Evolutionary conservation across 2,329 filamentous ascomycete genomes (phyloP).

Genomic region (Aspergillus transmontanensis): DNA sequence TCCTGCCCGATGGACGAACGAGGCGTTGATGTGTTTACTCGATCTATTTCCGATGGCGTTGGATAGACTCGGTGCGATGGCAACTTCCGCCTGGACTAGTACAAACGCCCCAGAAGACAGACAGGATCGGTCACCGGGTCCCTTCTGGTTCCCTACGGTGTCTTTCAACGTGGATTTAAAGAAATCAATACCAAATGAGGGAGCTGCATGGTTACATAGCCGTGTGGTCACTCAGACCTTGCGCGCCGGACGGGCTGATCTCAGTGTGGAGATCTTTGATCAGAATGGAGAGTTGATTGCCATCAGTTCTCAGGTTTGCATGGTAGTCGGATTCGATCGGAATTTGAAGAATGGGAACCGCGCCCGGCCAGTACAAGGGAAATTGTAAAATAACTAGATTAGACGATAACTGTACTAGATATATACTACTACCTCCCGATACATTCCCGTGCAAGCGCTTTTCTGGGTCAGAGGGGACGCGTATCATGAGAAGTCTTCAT

Average conservation of each 20-base stretch:
- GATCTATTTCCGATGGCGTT: constrained; percentile 8
- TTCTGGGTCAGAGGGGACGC: too few species aligned
- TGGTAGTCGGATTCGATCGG: background rate
- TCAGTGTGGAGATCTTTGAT: constrained; percentile 5
- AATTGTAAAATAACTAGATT: background rate
- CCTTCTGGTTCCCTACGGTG: constrained; percentile 7
- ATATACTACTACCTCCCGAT: too few species aligned
- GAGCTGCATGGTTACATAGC: constrained; percentile 3
- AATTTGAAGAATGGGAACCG: background rate
- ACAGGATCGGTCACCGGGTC: background rate
- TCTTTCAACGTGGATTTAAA: constrained; percentile 6
- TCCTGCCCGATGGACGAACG: constrained; percentile 1
- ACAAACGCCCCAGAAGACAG: background rate
- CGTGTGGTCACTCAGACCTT: background rate
- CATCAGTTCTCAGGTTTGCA: background rate
- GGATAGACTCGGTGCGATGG: background rate
- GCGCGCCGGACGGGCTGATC: constrained; percentile 4
- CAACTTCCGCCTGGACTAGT: background rate
- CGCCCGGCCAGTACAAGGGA: background rate
- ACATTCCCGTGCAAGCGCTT: too few species aligned
- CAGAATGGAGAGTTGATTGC: constrained; percentile 5
- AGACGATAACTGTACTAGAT: background rate
- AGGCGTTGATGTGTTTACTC: background rate
- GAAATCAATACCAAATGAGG: background rate
- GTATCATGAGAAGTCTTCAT: too few species aligned